Conservation (phyloP, 2,329 filamentous ascomycete species). For the Cladosporium oxysporum region DNA sequence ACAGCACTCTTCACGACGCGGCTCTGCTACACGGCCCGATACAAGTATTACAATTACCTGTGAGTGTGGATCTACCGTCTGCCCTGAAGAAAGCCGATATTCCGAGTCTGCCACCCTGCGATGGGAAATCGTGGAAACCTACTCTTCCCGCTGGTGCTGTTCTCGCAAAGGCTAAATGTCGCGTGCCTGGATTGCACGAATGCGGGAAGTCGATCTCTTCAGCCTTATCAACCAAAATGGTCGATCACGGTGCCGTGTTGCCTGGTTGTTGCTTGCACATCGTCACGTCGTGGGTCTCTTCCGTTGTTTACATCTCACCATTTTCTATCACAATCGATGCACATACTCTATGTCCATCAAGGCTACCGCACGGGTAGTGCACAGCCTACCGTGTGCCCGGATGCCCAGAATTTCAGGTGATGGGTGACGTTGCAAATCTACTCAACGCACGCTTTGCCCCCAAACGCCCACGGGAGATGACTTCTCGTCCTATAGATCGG, state of each 20-base stretch:
- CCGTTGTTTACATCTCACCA: not conserved
- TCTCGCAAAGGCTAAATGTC: not conserved
- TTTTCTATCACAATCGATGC: not conserved
- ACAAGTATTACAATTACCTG: not conserved
- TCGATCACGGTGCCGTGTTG: constrained; percentile 7
- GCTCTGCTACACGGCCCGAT: not conserved
- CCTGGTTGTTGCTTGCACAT: not conserved
- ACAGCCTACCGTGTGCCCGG: not conserved
- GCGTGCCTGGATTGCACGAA: not conserved
- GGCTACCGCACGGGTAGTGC: not conserved
- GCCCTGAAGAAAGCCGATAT: not conserved
- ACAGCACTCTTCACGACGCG: not conserved
- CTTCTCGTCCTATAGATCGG: constrained; percentile 14
- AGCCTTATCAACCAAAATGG: constrained; percentile 1
- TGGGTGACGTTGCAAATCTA: constrained; percentile 15
- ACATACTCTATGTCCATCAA: not conserved
- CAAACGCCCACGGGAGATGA: constrained; percentile 19
- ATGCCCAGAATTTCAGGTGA: constrained; percentile 2
- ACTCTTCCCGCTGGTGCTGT: not conserved
- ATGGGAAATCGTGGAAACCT: not conserved
- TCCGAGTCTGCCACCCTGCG: not conserved
- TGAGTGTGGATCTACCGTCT: not conserved
- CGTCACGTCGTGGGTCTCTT: constrained; percentile 1
- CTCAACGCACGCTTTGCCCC: constrained; percentile 10
- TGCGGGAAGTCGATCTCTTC: not conserved